These are phyloP conservation scores for Gleditsia sinensis DNA, from an alignment of 306 rosid genomes.

Conservation along the genomic window DNA sequence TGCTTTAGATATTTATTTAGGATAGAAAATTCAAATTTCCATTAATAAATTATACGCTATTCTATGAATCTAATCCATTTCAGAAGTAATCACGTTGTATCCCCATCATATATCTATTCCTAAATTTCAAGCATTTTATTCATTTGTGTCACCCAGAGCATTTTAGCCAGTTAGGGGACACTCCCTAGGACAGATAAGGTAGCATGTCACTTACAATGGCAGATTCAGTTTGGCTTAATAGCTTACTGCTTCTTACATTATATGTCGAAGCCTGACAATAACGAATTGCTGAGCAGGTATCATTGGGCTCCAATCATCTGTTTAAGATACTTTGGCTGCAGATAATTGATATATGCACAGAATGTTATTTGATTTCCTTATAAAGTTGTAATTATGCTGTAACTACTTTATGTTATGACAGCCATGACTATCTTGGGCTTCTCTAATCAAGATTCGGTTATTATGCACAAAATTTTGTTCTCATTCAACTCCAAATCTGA, in stretches of 20 bases:
- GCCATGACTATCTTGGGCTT: background rate
- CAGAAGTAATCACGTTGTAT: slow-evolving; percentile 6
- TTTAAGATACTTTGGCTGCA: slow-evolving; percentile 38
- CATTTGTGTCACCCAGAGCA: background rate
- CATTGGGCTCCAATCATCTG: slow-evolving; percentile 78
- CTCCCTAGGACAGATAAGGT: background rate
- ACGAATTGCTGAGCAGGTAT: slow-evolving; percentile 57
- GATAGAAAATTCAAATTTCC: no score
- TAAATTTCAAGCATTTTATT: no score
- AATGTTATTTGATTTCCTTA: slow-evolving; percentile 11
- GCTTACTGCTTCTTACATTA: background rate
- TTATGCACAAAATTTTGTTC: background rate
- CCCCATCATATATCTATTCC: no score
- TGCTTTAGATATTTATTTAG: background rate
- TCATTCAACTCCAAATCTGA: background rate
- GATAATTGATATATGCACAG: slow-evolving; percentile 5
- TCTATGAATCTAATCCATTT: slow-evolving; percentile 2
- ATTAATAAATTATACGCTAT: no score
- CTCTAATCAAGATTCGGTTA: background rate
- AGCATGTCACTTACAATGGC: background rate
- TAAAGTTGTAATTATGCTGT: slow-evolving; percentile 10
- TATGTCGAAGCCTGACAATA: slow-evolving; percentile 27
- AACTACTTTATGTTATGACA: slow-evolving; percentile 16
- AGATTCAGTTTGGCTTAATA: slow-evolving; percentile 12
- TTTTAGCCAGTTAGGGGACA: background rate